phyloP scores from a whole-genome alignment of 2,329 filamentous ascomycete species.

The Claviceps digitariae region DNA sequence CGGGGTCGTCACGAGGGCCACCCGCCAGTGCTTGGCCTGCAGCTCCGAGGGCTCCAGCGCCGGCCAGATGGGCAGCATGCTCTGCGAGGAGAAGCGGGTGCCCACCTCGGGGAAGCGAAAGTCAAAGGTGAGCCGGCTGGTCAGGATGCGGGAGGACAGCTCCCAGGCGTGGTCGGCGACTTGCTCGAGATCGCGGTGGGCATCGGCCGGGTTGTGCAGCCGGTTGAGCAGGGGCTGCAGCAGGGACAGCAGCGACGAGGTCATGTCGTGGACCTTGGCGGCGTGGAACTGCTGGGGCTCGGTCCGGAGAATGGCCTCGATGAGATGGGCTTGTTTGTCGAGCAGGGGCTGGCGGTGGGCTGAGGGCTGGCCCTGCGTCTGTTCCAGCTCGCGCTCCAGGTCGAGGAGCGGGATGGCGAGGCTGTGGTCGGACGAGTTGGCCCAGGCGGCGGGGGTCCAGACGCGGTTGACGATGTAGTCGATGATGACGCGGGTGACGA shows the following conservation, averaged over 20 bases:
- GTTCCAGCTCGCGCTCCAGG: constrained; percentile 23
- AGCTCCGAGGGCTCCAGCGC: constrained; percentile 26
- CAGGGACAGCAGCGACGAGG: constrained; percentile 24
- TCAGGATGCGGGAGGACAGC: constrained; percentile 33
- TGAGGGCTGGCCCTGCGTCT: constrained; percentile 22
- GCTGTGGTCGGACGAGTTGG: constrained; percentile 21
- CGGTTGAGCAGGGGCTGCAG: constrained; percentile 27
- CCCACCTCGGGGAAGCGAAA: constrained; percentile 37
- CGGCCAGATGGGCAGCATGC: constrained; percentile 34
- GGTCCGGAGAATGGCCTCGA: constrained; percentile 24
- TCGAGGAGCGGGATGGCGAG: constrained; percentile 21
- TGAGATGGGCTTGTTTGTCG: constrained; percentile 21
- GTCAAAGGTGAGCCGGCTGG: constrained; percentile 29
- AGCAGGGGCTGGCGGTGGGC: constrained; percentile 25
- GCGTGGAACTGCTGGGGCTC: constrained; percentile 20
- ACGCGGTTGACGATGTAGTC: constrained; percentile 29
- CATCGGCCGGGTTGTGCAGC: constrained; percentile 18
- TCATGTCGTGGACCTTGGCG: constrained; percentile 26
- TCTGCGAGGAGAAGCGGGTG: constrained; percentile 32
- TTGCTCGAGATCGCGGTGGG: constrained; percentile 28
- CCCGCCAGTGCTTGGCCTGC: constrained; percentile 35
- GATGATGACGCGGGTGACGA: constrained; percentile 28
- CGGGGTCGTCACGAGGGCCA: constrained; percentile 41
- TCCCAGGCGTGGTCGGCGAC: constrained; percentile 30
- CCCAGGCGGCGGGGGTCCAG: constrained; percentile 27